Evolutionary conservation across 345 rosid species (phyloP).

Genomic region (Aegle marmelos): DNA sequence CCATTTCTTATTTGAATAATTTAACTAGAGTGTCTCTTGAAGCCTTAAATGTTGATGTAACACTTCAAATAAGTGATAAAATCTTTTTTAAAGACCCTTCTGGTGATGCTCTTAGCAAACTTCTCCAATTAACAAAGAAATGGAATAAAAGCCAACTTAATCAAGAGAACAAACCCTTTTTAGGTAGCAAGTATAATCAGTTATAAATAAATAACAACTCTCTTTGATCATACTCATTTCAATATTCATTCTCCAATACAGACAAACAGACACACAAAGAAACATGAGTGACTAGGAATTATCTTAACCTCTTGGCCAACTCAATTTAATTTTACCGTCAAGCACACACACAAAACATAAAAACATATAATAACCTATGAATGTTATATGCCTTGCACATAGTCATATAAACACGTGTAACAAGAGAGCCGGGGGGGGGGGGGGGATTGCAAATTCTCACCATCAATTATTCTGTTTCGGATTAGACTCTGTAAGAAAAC

Average conservation of each 20-base stretch:
- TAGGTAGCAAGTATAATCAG: not conserved
- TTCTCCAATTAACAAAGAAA: not conserved
- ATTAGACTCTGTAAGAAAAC: conserved; percentile 95
- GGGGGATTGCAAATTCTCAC: conserved; percentile 35
- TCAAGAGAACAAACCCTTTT: not conserved
- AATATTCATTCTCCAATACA: not conserved
- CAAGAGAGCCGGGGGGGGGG: too few species aligned
- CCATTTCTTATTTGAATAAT: too few species aligned
- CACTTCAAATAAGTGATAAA: too few species aligned
- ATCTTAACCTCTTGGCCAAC: not conserved
- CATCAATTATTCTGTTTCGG: conserved; percentile 85
- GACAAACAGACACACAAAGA: not conserved
- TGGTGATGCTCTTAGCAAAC: too few species aligned
- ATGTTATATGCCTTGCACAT: not conserved
- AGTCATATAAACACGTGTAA: not conserved
- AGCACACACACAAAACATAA: not conserved
- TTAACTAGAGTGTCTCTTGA: too few species aligned
- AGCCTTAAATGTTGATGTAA: too few species aligned
- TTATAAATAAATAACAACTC: too few species aligned
- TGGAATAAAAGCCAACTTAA: not conserved
- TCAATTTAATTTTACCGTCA: not conserved
- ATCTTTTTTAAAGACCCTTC: too few species aligned
- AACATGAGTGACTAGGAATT: not conserved
- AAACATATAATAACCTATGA: not conserved
- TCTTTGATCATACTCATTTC: not conserved